Evolutionary conservation across 2,329 filamentous ascomycete genomes (phyloP).

Genomic region (Ophiognomonia clavigignenti-juglandacearum): DNA sequence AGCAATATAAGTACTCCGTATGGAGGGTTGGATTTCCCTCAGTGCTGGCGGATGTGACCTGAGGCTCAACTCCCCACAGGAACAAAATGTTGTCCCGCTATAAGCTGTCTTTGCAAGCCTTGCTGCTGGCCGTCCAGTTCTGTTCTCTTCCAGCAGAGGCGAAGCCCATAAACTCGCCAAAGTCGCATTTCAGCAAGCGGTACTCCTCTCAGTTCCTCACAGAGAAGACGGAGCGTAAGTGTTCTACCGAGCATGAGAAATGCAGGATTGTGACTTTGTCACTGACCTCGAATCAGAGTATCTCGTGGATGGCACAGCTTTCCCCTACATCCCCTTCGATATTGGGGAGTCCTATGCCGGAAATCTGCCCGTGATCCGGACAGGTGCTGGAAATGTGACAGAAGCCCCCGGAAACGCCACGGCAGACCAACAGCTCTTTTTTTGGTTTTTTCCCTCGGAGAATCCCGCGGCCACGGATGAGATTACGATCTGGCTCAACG

Average conservation of each 20-base stretch:
- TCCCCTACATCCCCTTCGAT: conserved; percentile 2
- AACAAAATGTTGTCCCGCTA: neutral
- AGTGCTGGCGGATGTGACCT: too few relatives aligned
- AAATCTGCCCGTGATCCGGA: neutral
- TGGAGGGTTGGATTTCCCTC: too few relatives aligned
- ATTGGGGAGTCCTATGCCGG: conserved; percentile 2
- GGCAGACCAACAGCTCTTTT: neutral
- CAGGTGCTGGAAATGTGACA: neutral
- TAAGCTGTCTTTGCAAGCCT: neutral
- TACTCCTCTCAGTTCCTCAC: neutral
- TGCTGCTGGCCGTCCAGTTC: neutral
- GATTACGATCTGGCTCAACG: conserved; percentile 4
- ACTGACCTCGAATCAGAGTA: neutral
- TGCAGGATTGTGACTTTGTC: neutral
- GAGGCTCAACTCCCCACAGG: too few relatives aligned
- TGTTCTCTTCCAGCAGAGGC: neutral
- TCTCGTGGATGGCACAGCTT: neutral
- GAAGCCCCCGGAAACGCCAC: neutral
- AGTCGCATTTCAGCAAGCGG: neutral
- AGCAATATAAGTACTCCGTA: too few relatives aligned
- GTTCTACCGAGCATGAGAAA: neutral
- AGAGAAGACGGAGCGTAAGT: neutral
- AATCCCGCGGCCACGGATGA: conserved; percentile 1
- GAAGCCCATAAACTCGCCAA: neutral
- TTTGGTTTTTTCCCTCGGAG: conserved; percentile 5